Evolutionary conservation across 2,329 filamentous ascomycete species (phyloP).

Genomic region (Cadophora gregata): DNA sequence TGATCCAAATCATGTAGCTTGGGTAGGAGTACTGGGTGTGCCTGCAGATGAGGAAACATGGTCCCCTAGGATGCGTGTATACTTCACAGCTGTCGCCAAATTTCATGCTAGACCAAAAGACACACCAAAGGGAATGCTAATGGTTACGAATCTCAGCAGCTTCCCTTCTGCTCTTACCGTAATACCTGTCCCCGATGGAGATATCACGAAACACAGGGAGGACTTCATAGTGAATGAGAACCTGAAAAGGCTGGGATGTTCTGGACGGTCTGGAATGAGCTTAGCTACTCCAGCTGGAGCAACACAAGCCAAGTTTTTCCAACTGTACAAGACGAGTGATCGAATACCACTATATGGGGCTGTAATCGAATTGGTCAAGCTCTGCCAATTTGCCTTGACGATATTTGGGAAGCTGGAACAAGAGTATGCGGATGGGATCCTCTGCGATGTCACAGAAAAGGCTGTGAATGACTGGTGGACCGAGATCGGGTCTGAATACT

Average conservation of each 20-base stretch:
- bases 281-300: slow-evolving; percentile 78
- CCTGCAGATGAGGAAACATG: slow-evolving; percentile 80
- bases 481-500: slow-evolving; percentile 88
- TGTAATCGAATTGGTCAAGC: slow-evolving; percentile 86
- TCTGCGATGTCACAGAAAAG: slow-evolving; percentile 92
- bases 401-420: slow-evolving; percentile 87
- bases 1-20: slow-evolving; percentile 77
- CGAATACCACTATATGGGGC: slow-evolving; percentile 78
- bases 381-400: slow-evolving; percentile 88
- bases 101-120: slow-evolving; percentile 85
- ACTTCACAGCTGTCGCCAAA: slow-evolving; percentile 85
- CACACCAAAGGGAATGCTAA: slow-evolving; percentile 81
- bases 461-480: slow-evolving; percentile 96
- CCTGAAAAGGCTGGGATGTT: slow-evolving; percentile 89
- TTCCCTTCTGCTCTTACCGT: slow-evolving; percentile 93
- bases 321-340: slow-evolving; percentile 87
- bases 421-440: slow-evolving; percentile 87
- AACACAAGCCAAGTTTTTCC: slow-evolving; percentile 88
- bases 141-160: slow-evolving; percentile 91
- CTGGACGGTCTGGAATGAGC: slow-evolving; percentile 85
- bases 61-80: slow-evolving; percentile 79
- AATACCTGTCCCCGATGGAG: slow-evolving; percentile 87
- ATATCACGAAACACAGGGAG: slow-evolving; percentile 78
- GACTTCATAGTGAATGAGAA: slow-evolving; percentile 95
- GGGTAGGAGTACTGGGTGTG: slow-evolving; percentile 80